A percentile compares a stretch with the other conserved stretches of the same genome.
Conservation (phyloP, 164 flowering plant species). For the Umbilicus rupestris region DNA sequence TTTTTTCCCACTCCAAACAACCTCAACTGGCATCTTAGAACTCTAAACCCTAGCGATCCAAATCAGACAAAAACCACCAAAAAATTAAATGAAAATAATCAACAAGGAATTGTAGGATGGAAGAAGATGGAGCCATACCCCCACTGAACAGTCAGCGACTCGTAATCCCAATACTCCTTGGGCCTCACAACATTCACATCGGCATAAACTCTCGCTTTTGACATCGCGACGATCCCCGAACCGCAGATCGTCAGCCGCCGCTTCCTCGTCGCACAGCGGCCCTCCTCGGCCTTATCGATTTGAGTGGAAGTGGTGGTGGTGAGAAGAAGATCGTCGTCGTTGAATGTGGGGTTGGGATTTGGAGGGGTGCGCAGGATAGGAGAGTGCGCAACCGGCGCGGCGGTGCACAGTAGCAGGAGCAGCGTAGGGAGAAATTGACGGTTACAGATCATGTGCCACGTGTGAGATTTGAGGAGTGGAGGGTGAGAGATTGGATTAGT, state of each 20-base stretch:
- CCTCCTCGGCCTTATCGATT: background rate
- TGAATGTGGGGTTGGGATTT: background rate
- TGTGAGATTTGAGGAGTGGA: background rate
- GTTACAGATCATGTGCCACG: background rate
- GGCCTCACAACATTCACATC: slow-evolving; percentile 8
- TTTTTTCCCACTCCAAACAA: background rate
- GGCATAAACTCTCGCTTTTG: background rate
- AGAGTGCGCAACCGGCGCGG: slow-evolving; percentile 6
- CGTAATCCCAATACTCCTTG: slow-evolving; percentile 7
- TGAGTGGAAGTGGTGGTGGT: background rate
- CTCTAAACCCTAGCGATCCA: slow-evolving; percentile 1
- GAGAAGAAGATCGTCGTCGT: background rate
- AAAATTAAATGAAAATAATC: background rate
- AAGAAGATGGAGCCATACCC: background rate
- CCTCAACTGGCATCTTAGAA: background rate
- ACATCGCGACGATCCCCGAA: slow-evolving; percentile 6
- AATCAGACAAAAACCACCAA: background rate
- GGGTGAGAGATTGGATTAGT: background rate
- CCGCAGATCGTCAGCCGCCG: background rate
- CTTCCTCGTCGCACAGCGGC: too few relatives aligned
- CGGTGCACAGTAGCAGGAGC: slow-evolving; percentile 1
- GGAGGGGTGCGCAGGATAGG: slow-evolving; percentile 5
- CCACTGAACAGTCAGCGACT: slow-evolving; percentile 6
- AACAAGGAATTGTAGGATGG: background rate
- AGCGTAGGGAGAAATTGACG: slow-evolving; percentile 4